Conservation (phyloP, 2,329 filamentous ascomycete genomes). For the Colletotrichum sansevieriae region DNA sequence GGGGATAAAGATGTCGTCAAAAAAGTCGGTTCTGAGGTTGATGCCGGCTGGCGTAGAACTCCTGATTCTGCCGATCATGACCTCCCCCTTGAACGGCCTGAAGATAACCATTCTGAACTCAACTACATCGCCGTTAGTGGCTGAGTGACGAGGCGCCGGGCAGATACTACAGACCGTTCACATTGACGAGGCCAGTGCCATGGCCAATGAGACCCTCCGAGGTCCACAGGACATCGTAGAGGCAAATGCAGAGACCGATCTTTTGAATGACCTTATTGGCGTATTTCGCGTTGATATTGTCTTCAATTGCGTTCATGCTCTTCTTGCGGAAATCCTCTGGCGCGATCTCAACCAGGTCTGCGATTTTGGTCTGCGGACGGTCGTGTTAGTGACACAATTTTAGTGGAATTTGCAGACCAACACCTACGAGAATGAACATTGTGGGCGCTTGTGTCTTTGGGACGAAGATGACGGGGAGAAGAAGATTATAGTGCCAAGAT, state of each 20-base stretch:
- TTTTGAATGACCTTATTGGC: constrained; percentile 96
- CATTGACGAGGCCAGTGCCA: constrained; percentile 91
- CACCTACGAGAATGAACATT: constrained; percentile 66
- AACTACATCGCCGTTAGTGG: constrained; percentile 64
- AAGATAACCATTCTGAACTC: constrained; percentile 96
- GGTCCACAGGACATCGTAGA: constrained; percentile 90
- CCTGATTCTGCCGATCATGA: constrained; percentile 87
- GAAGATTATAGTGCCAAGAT: background rate
- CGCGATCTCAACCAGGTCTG: constrained; percentile 92
- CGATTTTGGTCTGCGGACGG: constrained; percentile 81
- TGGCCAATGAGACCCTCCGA: constrained; percentile 96
- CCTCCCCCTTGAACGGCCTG: constrained; percentile 94
- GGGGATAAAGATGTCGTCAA: constrained; percentile 89
- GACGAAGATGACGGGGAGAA: background rate
- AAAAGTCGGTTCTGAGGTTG: constrained; percentile 88
- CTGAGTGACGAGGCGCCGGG: too few species aligned
- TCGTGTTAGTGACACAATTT: constrained; percentile 35
- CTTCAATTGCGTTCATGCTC: constrained; percentile 88
- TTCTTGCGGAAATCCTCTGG: constrained; percentile 89
- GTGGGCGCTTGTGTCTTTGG: constrained; percentile 8
- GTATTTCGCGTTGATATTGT: constrained; percentile 98
- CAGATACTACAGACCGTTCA: constrained; percentile 76
- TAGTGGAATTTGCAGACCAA: background rate
- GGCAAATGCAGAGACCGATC: constrained; percentile 91
- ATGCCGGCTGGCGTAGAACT: constrained; percentile 80